Evolutionary conservation across 2,329 filamentous ascomycete genomes (phyloP).

Genomic region (Stagonosporopsis rhizophila): DNA sequence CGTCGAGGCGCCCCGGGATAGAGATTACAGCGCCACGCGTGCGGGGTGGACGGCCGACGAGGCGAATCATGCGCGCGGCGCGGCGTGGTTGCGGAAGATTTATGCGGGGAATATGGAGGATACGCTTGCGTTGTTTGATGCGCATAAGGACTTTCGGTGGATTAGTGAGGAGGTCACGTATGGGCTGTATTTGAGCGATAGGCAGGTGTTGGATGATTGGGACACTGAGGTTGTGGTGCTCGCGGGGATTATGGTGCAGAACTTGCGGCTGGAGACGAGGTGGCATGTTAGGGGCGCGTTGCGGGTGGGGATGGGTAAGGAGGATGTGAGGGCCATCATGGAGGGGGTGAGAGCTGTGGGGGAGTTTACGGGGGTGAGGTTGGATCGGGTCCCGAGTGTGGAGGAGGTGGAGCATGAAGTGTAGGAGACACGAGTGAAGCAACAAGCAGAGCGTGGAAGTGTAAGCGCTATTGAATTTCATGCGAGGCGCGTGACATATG

Average conservation of each 20-base stretch:
- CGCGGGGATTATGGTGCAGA: constrained; percentile 65
- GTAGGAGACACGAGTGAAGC: not conserved
- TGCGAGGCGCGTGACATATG: not conserved
- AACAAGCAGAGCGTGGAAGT: not conserved
- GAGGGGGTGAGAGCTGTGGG: constrained; percentile 47
- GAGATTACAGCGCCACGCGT: no score
- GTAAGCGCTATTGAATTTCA: not conserved
- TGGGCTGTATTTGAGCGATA: constrained; percentile 64
- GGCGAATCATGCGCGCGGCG: no score
- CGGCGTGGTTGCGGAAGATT: no score
- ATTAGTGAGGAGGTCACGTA: no score
- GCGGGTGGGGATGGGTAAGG: constrained; percentile 57
- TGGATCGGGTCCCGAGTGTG: constrained; percentile 39
- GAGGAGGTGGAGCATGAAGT: constrained; percentile 46
- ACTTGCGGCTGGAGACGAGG: no score
- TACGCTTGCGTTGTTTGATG: no score
- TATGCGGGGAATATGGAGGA: no score
- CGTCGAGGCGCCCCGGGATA: no score
- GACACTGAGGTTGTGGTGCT: constrained; percentile 65
- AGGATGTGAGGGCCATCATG: constrained; percentile 54
- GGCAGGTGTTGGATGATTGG: constrained; percentile 60
- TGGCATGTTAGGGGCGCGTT: no score
- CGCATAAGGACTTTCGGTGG: no score
- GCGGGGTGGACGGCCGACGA: no score
- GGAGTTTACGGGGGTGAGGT: constrained; percentile 33